Conservation (phyloP, 23 red algal species). For the Cyanidium caldarium region DNA sequence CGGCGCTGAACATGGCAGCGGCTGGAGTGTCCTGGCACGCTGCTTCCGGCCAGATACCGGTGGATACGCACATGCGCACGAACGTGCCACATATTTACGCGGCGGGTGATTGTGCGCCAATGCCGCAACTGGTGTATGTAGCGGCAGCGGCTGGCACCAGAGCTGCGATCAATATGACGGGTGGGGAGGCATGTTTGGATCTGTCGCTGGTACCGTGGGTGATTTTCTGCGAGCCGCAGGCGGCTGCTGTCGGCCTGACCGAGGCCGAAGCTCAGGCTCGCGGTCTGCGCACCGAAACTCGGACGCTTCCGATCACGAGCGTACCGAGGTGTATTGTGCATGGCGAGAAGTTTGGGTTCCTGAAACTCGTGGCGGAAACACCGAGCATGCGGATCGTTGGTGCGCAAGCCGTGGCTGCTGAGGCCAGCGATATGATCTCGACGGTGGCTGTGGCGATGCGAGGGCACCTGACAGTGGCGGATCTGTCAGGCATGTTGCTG, state of each 20-base stretch:
- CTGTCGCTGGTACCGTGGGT: conserved; percentile 15
- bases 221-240: conserved; percentile 9
- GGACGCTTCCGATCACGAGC: conserved; percentile 4
- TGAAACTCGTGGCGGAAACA: conserved; percentile 13
- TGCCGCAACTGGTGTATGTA: conserved; percentile 22
- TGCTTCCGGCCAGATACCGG: background rate
- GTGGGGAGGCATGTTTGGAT: background rate
- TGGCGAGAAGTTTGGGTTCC: conserved; percentile 8
- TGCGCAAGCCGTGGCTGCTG: background rate
- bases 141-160: conserved; percentile 16
- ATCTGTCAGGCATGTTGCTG: conserved; percentile 11
- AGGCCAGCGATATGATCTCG: conserved; percentile 14
- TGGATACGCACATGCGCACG: conserved; percentile 7
- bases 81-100: conserved; percentile 11
- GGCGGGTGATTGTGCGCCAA: conserved; percentile 14
- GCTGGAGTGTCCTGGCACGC: background rate
- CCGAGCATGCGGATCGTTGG: background rate
- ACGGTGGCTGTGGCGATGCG: conserved; percentile 10
- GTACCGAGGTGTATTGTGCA: conserved; percentile 9
- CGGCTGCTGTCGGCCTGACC: conserved; percentile 10
- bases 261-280: conserved; percentile 3
- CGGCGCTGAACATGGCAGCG: background rate
- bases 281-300: conserved; percentile 1
- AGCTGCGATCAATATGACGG: conserved; percentile 4
- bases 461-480: conserved; percentile 1